A percentile compares a stretch with the other conserved stretches of the same genome.
These are phyloP conservation scores for Fusarium sp. DNA, from an alignment of 2,329 filamentous ascomycete species.

Conservation along the genomic window DNA sequence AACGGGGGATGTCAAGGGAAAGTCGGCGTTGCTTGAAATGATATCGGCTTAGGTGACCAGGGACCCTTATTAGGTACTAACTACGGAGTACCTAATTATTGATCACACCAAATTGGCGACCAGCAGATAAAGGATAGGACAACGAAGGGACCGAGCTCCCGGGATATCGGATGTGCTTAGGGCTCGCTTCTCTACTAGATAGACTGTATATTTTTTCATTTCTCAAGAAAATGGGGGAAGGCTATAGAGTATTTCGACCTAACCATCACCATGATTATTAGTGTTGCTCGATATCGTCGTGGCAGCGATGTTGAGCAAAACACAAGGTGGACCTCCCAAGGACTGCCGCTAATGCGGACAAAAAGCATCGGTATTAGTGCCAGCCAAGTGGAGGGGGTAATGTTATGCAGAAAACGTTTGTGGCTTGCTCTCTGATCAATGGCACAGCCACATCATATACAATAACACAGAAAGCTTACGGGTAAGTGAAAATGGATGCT, in stretches of 20 bases:
- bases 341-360: constrained; percentile 32
- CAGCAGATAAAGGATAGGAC: constrained; percentile 22
- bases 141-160: constrained; percentile 25
- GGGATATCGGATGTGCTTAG: constrained; percentile 1
- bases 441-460: constrained; percentile 36
- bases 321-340: constrained; percentile 29
- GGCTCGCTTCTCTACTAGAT: constrained; percentile 6
- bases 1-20: constrained; percentile 40
- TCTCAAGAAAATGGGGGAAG: too few relatives aligned
- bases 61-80: constrained; percentile 43
- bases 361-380: constrained; percentile 12
- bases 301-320: constrained; percentile 41
- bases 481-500: background rate
- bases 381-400: constrained; percentile 10
- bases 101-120: constrained; percentile 43
- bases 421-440: constrained; percentile 20
- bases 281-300: constrained; percentile 37
- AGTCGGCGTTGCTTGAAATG: constrained; percentile 42
- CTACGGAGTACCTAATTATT: constrained; percentile 31
- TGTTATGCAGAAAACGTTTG: constrained; percentile 17
- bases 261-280: constrained; percentile 26
- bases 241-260: constrained; percentile 21
- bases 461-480: background rate
- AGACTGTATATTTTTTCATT: background rate
- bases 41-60: constrained; percentile 44